A percentile compares a stretch with the other conserved stretches of the same genome.
These are phyloP conservation scores for Trichocladium uniseriatum DNA, from an alignment of 495 filamentous ascomycete species.

Conservation along the genomic window DNA sequence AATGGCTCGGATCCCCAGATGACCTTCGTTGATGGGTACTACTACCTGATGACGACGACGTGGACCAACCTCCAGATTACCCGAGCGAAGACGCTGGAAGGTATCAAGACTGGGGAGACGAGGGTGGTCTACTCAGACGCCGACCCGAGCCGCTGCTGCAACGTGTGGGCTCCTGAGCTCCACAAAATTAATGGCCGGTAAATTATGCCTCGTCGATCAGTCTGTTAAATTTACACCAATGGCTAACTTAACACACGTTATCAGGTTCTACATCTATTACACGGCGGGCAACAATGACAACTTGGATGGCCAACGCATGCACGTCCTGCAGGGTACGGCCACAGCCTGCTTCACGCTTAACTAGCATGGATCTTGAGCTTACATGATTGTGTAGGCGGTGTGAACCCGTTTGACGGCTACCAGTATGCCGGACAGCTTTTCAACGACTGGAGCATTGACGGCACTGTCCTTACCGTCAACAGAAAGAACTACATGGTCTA, in stretches of 20 bases:
- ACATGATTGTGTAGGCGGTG: too few relatives aligned
- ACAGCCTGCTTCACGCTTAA: too few relatives aligned
- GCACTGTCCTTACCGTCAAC: conserved; percentile 30
- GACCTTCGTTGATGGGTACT: too few relatives aligned
- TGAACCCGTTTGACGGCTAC: conserved; percentile 33
- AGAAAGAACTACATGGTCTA: conserved; percentile 35
- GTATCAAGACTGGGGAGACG: conserved; percentile 34
- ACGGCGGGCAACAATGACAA: conserved; percentile 16
- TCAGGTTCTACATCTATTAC: conserved; percentile 36
- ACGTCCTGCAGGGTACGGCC: conserved; percentile 28
- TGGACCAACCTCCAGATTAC: too few relatives aligned
- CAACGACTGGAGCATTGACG: conserved; percentile 42
- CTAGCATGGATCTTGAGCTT: background rate
- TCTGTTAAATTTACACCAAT: background rate
- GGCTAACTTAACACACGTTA: background rate
- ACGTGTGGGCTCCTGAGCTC: conserved; percentile 48
- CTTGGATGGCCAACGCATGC: conserved; percentile 28
- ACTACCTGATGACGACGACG: too few relatives aligned
- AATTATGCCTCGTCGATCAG: too few relatives aligned
- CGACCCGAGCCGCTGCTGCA: conserved; percentile 35
- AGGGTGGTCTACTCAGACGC: conserved; percentile 36
- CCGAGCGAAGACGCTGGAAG: too few relatives aligned
- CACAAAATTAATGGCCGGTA: conserved; percentile 32
- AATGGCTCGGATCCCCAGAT: too few relatives aligned
- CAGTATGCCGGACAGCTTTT: conserved; percentile 30